Percentiles rank a stretch among this genome's conserved stretches.
These are phyloP conservation scores for Harrya chromipes DNA, from an alignment of 768 basidiomycete genomes.

Conservation along the genomic window DNA sequence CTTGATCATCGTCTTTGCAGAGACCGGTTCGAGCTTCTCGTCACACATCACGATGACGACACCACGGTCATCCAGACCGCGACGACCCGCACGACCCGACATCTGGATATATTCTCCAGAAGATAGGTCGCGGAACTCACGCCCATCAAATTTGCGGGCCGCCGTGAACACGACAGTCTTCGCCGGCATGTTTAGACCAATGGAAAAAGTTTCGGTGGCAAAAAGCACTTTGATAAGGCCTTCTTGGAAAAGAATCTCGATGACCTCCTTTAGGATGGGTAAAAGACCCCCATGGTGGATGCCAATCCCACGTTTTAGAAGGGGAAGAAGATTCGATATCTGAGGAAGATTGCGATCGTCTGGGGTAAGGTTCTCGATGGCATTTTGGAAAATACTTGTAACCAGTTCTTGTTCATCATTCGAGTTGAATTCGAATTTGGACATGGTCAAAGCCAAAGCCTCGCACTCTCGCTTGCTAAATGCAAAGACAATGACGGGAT, in stretches of 20 bases:
- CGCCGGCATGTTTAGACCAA: slow-evolving; percentile 98
- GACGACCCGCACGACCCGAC: slow-evolving; percentile 96
- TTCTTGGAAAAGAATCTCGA: slow-evolving; percentile 98
- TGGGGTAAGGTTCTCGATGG: slow-evolving; percentile 81
- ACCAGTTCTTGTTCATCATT: slow-evolving; percentile 90
- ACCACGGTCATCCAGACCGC: slow-evolving; percentile 97
- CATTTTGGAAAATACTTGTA: slow-evolving; percentile 88
- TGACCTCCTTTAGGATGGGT: slow-evolving; percentile 97
- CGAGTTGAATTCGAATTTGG: slow-evolving; percentile 95
- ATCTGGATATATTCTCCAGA: slow-evolving; percentile 99
- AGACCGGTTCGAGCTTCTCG: slow-evolving; percentile 90
- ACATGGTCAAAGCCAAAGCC: slow-evolving; percentile 82
- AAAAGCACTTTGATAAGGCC: slow-evolving; percentile 97
- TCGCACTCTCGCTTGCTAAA: slow-evolving; percentile 99
- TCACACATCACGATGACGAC: slow-evolving; percentile 99
- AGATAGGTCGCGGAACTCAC: slow-evolving; percentile 89
- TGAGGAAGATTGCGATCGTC: slow-evolving; percentile 91
- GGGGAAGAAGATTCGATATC: slow-evolving; percentile 87
- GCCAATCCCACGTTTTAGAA: slow-evolving; percentile 92
- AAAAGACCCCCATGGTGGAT: slow-evolving; percentile 98
- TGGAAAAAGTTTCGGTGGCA: slow-evolving; percentile 98
- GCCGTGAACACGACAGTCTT: slow-evolving; percentile 98
- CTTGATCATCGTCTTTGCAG: slow-evolving; percentile 96
- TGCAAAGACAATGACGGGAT: slow-evolving; percentile 97
- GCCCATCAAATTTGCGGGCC: slow-evolving; percentile 94